These are phyloP conservation scores for Pittosporum tobira DNA, from an alignment of 129 eudicot species.

Conservation along the genomic window DNA sequence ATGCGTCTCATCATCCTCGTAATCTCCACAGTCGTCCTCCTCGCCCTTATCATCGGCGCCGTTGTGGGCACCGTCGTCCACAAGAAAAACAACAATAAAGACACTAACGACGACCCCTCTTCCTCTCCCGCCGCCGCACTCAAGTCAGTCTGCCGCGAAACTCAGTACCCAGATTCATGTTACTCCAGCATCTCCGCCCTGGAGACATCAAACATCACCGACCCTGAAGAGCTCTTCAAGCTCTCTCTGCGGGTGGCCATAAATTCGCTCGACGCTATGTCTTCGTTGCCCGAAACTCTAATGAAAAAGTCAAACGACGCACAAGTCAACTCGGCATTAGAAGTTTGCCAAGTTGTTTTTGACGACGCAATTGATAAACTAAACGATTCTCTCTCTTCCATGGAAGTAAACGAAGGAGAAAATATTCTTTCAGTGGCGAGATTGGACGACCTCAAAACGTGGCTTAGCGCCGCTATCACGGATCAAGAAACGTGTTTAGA, in stretches of 20 bases:
- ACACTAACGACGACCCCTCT: conserved; percentile 4
- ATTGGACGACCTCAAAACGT: conserved; percentile 47
- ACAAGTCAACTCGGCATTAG: conserved; percentile 23
- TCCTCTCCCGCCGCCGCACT: conserved; percentile 37
- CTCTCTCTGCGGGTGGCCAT: conserved; percentile 38
- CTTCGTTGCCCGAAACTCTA: conserved; percentile 17
- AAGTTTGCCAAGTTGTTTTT: conserved; percentile 36
- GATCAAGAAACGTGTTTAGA: conserved; percentile 80
- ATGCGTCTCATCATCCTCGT: conserved; percentile 50
- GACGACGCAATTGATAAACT: conserved; percentile 54
- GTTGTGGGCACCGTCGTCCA: conserved; percentile 54
- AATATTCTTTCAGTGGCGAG: conserved; percentile 5
- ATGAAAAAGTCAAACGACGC: conserved; percentile 4
- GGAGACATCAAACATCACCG: conserved; percentile 25
- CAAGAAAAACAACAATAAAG: conserved; percentile 16
- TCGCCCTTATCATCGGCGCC: conserved; percentile 42
- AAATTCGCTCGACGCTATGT: conserved; percentile 19
- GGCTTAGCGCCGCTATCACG: conserved; percentile 62
- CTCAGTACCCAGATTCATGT: conserved; percentile 57
- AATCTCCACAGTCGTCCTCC: conserved; percentile 36
- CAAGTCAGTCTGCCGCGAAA: conserved; percentile 53
- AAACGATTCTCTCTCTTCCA: conserved; percentile 36
- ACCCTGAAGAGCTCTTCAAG: conserved; percentile 50
- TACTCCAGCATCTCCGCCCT: conserved; percentile 34
- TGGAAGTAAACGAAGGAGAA: conserved; percentile 21